Evolutionary conservation across 2,329 filamentous ascomycete genomes (phyloP).

Genomic region (Trichothecium roseum): DNA sequence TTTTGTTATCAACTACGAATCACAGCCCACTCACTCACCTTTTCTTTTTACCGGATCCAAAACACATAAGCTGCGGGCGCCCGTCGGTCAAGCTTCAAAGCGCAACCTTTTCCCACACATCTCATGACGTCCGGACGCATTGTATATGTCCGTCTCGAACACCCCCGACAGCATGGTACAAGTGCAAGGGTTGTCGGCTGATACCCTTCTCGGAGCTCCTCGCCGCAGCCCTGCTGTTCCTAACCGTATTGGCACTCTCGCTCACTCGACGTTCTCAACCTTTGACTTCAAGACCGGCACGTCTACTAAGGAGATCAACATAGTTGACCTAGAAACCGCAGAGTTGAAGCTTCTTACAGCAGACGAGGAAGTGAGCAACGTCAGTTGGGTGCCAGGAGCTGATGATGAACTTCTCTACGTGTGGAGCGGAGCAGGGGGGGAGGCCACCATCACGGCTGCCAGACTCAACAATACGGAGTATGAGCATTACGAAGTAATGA

Average conservation of each 20-base stretch:
- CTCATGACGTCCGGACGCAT: too few species aligned
- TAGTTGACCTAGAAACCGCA: conserved; percentile 21
- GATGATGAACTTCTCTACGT: conserved; percentile 21
- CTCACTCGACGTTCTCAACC: conserved; percentile 28
- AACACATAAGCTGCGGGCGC: too few species aligned
- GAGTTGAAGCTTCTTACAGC: conserved; percentile 14
- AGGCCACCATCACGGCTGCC: conserved; percentile 19
- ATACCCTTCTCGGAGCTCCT: conserved; percentile 18
- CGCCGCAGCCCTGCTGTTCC: conserved; percentile 23
- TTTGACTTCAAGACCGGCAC: conserved; percentile 19
- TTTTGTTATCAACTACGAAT: too few species aligned
- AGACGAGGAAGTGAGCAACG: conserved; percentile 18
- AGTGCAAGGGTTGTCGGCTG: conserved; percentile 18
- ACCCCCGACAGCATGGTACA: conserved; percentile 7
- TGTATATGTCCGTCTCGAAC: too few species aligned
- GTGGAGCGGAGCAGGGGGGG: conserved; percentile 15
- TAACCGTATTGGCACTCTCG: conserved; percentile 26
- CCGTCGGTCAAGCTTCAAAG: too few species aligned
- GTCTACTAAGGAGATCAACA: conserved; percentile 18
- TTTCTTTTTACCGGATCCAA: too few species aligned
- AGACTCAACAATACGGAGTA: conserved; percentile 10
- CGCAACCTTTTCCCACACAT: too few species aligned
- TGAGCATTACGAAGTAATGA: conserved; percentile 15
- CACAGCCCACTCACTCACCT: too few species aligned
- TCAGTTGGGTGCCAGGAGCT: conserved; percentile 23